A percentile compares a stretch with the other conserved stretches of the same genome.
phyloP scores from a whole-genome alignment of 345 rosid genomes.

The Noccaea caerulescens region DNA sequence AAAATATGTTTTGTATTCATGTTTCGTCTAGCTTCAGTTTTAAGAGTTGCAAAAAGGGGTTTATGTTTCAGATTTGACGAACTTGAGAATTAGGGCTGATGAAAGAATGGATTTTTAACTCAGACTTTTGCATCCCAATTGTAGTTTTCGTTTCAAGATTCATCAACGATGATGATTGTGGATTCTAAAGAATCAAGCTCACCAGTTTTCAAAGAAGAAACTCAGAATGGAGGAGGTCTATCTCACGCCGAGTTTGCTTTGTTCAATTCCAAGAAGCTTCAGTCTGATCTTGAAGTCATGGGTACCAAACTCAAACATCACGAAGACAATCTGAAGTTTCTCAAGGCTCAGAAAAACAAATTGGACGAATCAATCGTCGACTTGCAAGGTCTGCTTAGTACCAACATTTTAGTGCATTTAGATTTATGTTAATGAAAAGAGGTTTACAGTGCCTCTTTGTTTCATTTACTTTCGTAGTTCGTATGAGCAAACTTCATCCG shows the following conservation, averaged over 20 bases:
- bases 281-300: slow-evolving; percentile 63
- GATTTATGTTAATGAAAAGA: background rate
- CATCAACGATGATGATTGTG: slow-evolving; percentile 45
- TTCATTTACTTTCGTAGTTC: slow-evolving; percentile 50
- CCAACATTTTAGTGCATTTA: background rate
- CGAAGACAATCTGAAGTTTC: slow-evolving; percentile 57
- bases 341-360: slow-evolving; percentile 59
- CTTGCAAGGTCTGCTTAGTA: slow-evolving; percentile 57
- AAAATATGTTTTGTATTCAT: background rate
- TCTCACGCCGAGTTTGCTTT: slow-evolving; percentile 46
- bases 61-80: slow-evolving; percentile 8
- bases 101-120: background rate
- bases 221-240: slow-evolving; percentile 57
- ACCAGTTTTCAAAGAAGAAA: slow-evolving; percentile 38
- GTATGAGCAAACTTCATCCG: slow-evolving; percentile 63
- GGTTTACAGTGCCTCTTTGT: background rate
- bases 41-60: background rate
- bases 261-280: slow-evolving; percentile 60
- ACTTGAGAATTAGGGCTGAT: slow-evolving; percentile 28
- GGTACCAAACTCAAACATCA: slow-evolving; percentile 74
- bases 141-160: slow-evolving; percentile 49
- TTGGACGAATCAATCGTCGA: slow-evolving; percentile 65
- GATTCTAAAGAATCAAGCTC: slow-evolving; percentile 43
- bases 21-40: background rate
- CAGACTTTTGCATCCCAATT: slow-evolving; percentile 1